A percentile compares a stretch with the other conserved stretches of the same genome.
Evolutionary conservation across 1,284 basidiomycete species (phyloP).

Genomic region (Apiotrichum mycotoxinovorans): DNA sequence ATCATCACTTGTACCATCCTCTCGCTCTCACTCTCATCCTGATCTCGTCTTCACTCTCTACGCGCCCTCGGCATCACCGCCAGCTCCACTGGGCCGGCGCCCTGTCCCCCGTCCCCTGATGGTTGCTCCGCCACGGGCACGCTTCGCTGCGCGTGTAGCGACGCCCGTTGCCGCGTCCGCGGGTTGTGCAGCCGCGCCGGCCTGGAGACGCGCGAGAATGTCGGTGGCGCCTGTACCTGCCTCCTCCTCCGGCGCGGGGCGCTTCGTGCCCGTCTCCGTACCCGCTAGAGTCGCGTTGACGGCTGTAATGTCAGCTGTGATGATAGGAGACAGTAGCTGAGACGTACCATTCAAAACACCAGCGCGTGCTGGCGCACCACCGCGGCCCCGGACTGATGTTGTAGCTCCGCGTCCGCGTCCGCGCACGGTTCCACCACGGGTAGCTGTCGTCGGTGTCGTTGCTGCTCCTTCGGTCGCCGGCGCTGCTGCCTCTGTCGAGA

Average conservation of each 20-base stretch:
- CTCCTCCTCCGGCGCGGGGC: constrained; percentile 17
- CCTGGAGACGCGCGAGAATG: constrained; percentile 14
- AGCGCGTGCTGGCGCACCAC: constrained; percentile 8
- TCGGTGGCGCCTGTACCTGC: constrained; percentile 5
- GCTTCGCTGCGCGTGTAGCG: constrained; percentile 15
- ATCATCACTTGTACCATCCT: not conserved
- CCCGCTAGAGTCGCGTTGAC: constrained; percentile 39
- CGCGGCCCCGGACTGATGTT: constrained; percentile 7
- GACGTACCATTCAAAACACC: constrained; percentile 11
- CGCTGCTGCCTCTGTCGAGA: not conserved
- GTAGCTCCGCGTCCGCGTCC: constrained; percentile 8
- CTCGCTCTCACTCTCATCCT: not conserved
- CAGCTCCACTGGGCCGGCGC: constrained; percentile 5
- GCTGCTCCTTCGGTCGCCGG: not conserved
- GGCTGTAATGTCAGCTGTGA: constrained; percentile 17
- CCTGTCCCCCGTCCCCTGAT: constrained; percentile 16
- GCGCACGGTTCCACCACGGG: not conserved
- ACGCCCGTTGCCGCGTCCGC: not conserved
- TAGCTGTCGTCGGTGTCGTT: not conserved
- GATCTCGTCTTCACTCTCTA: not conserved
- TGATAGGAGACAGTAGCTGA: constrained; percentile 16
- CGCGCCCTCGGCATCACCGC: not conserved
- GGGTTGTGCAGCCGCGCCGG: not conserved
- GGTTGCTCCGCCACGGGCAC: constrained; percentile 10
- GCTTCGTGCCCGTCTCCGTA: constrained; percentile 5